Evolutionary conservation across 192 early-diverging fungal species (phyloP).

Genomic region (Umbelopsis isabellina): DNA sequence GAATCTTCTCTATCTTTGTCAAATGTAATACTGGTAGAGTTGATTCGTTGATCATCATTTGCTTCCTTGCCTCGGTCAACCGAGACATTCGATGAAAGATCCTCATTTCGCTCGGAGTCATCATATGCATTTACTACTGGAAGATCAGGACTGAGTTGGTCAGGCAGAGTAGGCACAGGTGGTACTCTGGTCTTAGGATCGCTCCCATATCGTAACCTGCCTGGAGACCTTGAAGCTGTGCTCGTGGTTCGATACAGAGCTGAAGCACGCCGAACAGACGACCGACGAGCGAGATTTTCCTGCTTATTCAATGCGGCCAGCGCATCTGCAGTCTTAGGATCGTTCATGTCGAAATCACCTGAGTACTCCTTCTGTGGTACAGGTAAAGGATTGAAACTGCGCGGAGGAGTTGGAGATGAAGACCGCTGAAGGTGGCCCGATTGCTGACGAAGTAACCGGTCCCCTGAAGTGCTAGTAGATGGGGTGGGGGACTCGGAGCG

Average conservation of each 20-base stretch:
- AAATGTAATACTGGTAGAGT: too few relatives aligned
- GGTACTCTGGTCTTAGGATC: not conserved
- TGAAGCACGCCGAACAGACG: conserved; percentile 38
- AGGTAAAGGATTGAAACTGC: not conserved
- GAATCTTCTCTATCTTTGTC: too few relatives aligned
- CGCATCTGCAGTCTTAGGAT: conserved; percentile 41
- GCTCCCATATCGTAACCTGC: not conserved
- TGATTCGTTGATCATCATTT: too few relatives aligned
- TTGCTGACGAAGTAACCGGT: not conserved
- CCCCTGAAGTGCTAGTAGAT: conserved; percentile 4
- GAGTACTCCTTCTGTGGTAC: not conserved
- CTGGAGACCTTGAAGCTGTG: not conserved
- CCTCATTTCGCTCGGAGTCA: too few relatives aligned
- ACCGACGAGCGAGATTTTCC: conserved; percentile 41
- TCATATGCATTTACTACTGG: too few relatives aligned
- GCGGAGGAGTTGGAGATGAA: not conserved
- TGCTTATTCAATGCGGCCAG: conserved; percentile 40
- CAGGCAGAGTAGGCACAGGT: conserved; percentile 1
- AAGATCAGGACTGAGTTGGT: not conserved
- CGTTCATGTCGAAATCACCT: conserved; percentile 38
- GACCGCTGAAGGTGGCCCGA: not conserved
- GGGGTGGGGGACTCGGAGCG: not conserved
- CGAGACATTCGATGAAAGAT: too few relatives aligned
- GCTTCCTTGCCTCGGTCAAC: too few relatives aligned
- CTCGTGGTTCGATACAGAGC: not conserved